A percentile compares a stretch with the other conserved stretches of the same genome.
Conservation (phyloP, 441 rosid species). For the Populus hybrid region DNA sequence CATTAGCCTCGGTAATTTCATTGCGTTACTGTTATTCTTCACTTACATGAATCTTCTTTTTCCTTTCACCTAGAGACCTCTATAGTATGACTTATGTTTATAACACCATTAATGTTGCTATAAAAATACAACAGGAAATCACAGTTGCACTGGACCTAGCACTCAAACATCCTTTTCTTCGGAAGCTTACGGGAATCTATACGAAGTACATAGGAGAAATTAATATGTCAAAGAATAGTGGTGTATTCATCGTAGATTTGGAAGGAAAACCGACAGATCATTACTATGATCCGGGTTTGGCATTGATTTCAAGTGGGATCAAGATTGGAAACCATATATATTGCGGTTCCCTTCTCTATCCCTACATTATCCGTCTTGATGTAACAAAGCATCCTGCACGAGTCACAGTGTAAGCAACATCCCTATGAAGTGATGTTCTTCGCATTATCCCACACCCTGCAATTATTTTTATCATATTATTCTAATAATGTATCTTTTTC, state of each 20-base stretch:
- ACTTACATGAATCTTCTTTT: neutral
- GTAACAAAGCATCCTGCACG: constrained; percentile 37
- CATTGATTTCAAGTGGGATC: constrained; percentile 31
- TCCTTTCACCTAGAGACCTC: neutral
- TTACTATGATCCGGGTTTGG: constrained; percentile 42
- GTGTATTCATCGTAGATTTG: constrained; percentile 54
- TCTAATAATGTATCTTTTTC: too few species aligned
- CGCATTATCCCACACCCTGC: too few species aligned
- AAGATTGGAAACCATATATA: constrained; percentile 57
- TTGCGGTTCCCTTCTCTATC: constrained; percentile 34
- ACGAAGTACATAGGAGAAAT: constrained; percentile 20
- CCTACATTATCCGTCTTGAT: constrained; percentile 47
- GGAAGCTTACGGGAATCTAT: constrained; percentile 38
- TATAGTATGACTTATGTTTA: neutral
- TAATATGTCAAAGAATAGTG: constrained; percentile 24
- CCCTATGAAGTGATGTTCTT: neutral
- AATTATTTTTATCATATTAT: too few species aligned
- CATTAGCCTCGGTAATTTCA: constrained; percentile 36
- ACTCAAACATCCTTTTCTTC: constrained; percentile 37
- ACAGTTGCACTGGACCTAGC: constrained; percentile 26
- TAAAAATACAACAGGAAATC: constrained; percentile 33
- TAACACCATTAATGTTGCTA: neutral
- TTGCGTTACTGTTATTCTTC: neutral
- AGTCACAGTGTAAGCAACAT: neutral
- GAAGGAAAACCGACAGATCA: constrained; percentile 60